Base-by-base conservation (phyloP, 257 asterid species). In the Ballota nigra region DNA sequence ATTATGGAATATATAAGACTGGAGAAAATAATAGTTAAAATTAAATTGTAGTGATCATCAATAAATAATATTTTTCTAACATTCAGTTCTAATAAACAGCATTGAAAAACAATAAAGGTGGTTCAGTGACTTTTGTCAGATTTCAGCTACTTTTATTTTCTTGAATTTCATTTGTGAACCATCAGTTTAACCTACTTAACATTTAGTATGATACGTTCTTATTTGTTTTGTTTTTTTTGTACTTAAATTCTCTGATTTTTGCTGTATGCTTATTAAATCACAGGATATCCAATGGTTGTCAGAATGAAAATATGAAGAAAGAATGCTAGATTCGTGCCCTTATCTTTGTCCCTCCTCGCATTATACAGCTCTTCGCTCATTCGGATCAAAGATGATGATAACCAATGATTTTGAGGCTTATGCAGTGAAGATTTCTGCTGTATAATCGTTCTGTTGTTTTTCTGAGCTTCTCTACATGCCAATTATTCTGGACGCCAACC, bases 271-370 rank as follows among this genome's bases (percentile, higher is more conserved):
- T 38, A 65, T 52, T 41, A 13, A 18, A 34, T 53, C 36, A 63
- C 83, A 83, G 88, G 82, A 83, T 63, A 76, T 83, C 56, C 82
- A 33, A 45, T 83, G 88, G 88, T 61, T 57, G 61, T 57, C 82
- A n/a, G 20, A 73, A 76, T 59, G 82, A 78, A 45, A 31, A 61
- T 26, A 43, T 45, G 53, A 36, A 29, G 63, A 52, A 75, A 49
- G 68, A 75, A 31, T 51, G 72, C 69, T 80, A 76, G 69, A 57
- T 62, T 51, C 60, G 18, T n/a, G 19, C 31, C 60, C 70, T 68
- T 26, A 15, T 33, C 33, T 49, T 68, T 55, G 15, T 68, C 26
- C 69, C 43, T 43, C 69, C 52, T 62, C 68, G 8, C 8, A 16
- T 60, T 67, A 10, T 18, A 22, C 49, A 26, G 29, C 66, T 81